Conservation (phyloP, 768 basidiomycete genomes). For the Lenzites betulinus region DNA sequence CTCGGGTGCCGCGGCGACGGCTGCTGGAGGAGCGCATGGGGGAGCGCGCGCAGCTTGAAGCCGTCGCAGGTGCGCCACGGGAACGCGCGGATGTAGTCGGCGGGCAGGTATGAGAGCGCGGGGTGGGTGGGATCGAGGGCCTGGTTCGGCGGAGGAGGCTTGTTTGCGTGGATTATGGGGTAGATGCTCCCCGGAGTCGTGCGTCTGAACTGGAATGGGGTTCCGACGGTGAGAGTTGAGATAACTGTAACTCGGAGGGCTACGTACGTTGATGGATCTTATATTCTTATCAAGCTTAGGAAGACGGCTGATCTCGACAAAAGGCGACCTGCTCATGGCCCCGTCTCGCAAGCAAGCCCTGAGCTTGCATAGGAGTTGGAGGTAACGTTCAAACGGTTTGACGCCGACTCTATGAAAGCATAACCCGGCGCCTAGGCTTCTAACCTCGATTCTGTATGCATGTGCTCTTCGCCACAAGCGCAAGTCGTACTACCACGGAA, state of each 20-base stretch:
- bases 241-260: not conserved
- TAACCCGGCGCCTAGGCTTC: too few relatives aligned
- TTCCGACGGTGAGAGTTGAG: not conserved
- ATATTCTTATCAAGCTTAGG: conserved; percentile 6
- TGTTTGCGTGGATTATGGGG: not conserved
- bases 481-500: too few relatives aligned
- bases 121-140: conserved; percentile 26
- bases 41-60: conserved; percentile 34
- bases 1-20: conserved; percentile 26
- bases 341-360: too few relatives aligned
- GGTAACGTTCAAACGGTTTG: too few relatives aligned
- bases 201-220: conserved; percentile 39
- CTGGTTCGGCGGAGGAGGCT: not conserved
- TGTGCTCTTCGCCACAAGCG: too few relatives aligned
- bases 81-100: not conserved
- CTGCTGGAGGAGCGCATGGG: conserved; percentile 34
- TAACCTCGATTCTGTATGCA: too few relatives aligned
- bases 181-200: conserved; percentile 42
- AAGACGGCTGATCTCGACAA: conserved; percentile 14
- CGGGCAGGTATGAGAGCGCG: conserved; percentile 6
- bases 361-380: too few relatives aligned
- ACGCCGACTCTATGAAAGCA: too few relatives aligned
- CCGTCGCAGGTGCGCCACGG: conserved; percentile 7
- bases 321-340: not conserved
- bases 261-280: conserved; percentile 40